phyloP scores from a whole-genome alignment of 495 filamentous ascomycete genomes.

The Penicillium mononematosum region DNA sequence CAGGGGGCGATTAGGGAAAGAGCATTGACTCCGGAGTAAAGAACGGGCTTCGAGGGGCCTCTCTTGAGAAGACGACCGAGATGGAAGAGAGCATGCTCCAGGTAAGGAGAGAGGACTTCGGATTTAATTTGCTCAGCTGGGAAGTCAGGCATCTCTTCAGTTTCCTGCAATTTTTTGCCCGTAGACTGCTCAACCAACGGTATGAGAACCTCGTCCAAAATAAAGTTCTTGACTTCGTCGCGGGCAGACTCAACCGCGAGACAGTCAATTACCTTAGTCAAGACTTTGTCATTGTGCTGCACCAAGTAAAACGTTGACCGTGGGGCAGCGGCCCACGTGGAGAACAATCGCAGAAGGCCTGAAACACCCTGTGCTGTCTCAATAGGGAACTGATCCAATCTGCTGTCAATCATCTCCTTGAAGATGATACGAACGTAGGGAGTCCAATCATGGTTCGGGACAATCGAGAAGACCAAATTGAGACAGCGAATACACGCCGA shows the following conservation, averaged over 20 bases:
- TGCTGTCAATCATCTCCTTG: constrained; percentile 68
- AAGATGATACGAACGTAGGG: constrained; percentile 69
- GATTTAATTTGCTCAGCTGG: constrained; percentile 51
- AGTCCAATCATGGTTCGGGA: constrained; percentile 64
- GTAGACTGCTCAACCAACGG: constrained; percentile 58
- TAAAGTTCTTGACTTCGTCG: constrained; percentile 83
- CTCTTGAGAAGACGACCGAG: constrained; percentile 69
- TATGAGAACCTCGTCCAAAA: constrained; percentile 67
- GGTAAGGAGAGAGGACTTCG: constrained; percentile 65
- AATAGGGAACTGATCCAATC: constrained; percentile 73
- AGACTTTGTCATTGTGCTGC: constrained; percentile 58
- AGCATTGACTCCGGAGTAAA: constrained; percentile 74
- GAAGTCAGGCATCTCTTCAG: constrained; percentile 54
- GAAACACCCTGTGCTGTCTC: constrained; percentile 91
- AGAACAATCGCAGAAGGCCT: constrained; percentile 74
- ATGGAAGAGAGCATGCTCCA: constrained; percentile 64
- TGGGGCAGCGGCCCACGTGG: constrained; percentile 70
- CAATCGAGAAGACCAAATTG: constrained; percentile 69
- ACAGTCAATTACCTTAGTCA: constrained; percentile 69
- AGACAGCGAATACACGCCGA: constrained; percentile 76
- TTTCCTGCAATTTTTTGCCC: constrained; percentile 43
- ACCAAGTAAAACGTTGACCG: constrained; percentile 67
- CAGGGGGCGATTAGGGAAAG: constrained; percentile 73
- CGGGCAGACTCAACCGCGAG: constrained; percentile 72
- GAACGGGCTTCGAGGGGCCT: constrained; percentile 66